A percentile compares a stretch with the other conserved stretches of the same genome.
These are phyloP conservation scores for Antrodiella citrinella DNA, from an alignment of 768 basidiomycete genomes.

Conservation along the genomic window DNA sequence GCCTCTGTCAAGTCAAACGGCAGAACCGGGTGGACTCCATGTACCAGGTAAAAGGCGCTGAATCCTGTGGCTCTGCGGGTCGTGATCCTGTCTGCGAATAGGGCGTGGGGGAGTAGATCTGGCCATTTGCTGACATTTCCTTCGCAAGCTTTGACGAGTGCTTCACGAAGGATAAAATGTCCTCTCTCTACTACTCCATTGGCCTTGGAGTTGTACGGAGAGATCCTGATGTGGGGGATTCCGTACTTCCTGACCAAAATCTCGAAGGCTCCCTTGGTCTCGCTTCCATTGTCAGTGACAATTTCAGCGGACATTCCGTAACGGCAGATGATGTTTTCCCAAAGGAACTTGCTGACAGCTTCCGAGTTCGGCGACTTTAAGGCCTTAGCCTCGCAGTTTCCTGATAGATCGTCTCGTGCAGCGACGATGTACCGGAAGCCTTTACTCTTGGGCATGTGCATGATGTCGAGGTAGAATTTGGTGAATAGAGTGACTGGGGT, in stretches of 20 bases:
- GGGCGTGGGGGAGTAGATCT: constrained; percentile 14
- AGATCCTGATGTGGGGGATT: constrained; percentile 20
- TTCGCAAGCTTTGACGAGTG: constrained; percentile 16
- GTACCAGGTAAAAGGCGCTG: constrained; percentile 24
- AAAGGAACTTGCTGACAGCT: constrained; percentile 22
- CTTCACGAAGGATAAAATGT: constrained; percentile 18
- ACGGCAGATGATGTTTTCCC: constrained; percentile 22
- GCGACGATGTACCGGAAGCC: constrained; percentile 22
- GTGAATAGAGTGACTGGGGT: neutral
- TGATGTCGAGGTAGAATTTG: neutral
- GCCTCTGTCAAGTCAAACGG: constrained; percentile 22
- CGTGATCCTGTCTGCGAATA: constrained; percentile 22
- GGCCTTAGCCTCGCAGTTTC: constrained; percentile 11
- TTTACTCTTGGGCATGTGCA: neutral
- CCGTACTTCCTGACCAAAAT: constrained; percentile 18
- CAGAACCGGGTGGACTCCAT: constrained; percentile 24
- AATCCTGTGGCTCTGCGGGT: constrained; percentile 22
- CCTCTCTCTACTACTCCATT: constrained; percentile 25
- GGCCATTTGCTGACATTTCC: constrained; percentile 21
- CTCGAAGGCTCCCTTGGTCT: constrained; percentile 21
- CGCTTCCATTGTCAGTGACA: constrained; percentile 23
- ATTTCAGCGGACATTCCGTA: constrained; percentile 16
- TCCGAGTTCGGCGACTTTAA: constrained; percentile 5
- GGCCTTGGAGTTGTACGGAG: constrained; percentile 22
- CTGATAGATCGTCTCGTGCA: constrained; percentile 15